Conservation (phyloP, 2,329 filamentous ascomycete species). For the Harringtonia aguacate region DNA sequence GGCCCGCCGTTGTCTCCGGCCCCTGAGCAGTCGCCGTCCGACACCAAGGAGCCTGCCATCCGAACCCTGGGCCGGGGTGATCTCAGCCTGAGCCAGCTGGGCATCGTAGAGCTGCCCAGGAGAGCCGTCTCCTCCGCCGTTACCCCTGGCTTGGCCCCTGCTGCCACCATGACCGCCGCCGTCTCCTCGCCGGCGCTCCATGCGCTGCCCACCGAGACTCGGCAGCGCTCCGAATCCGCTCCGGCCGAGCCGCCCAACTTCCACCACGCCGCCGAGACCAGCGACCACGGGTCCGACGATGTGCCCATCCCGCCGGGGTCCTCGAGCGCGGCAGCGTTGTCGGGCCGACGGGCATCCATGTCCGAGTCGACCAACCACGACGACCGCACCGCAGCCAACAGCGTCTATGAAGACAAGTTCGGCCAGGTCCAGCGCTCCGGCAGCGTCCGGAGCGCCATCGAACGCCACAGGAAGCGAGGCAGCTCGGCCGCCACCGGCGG, state of each 20-base stretch:
- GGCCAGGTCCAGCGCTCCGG: slow-evolving; percentile 55
- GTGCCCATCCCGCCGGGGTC: slow-evolving; percentile 14
- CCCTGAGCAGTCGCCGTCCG: too few relatives aligned
- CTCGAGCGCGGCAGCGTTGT: too few relatives aligned
- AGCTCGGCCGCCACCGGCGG: slow-evolving; percentile 62
- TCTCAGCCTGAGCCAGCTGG: slow-evolving; percentile 79
- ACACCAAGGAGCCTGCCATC: slow-evolving; percentile 62
- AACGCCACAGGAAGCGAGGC: slow-evolving; percentile 60
- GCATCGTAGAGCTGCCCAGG: slow-evolving; percentile 54
- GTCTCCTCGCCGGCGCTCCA: slow-evolving; percentile 35
- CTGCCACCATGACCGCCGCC: not conserved
- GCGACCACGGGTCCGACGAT: slow-evolving; percentile 4
- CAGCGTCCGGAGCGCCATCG: slow-evolving; percentile 55
- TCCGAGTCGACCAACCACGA: slow-evolving; percentile 37
- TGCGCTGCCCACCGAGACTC: slow-evolving; percentile 37
- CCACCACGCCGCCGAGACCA: not conserved
- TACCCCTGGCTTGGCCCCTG: not conserved
- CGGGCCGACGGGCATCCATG: slow-evolving; percentile 33
- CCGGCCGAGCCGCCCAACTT: slow-evolving; percentile 29
- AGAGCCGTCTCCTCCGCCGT: not conserved
- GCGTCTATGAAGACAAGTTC: too few relatives aligned
- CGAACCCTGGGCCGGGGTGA: slow-evolving; percentile 86
- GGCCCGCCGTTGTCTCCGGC: slow-evolving; percentile 19
- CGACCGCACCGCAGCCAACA: slow-evolving; percentile 43
- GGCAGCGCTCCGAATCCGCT: slow-evolving; percentile 47